phyloP scores from a whole-genome alignment of 176 grass and related monocot species.

The Eremochloa ophiuroides region DNA sequence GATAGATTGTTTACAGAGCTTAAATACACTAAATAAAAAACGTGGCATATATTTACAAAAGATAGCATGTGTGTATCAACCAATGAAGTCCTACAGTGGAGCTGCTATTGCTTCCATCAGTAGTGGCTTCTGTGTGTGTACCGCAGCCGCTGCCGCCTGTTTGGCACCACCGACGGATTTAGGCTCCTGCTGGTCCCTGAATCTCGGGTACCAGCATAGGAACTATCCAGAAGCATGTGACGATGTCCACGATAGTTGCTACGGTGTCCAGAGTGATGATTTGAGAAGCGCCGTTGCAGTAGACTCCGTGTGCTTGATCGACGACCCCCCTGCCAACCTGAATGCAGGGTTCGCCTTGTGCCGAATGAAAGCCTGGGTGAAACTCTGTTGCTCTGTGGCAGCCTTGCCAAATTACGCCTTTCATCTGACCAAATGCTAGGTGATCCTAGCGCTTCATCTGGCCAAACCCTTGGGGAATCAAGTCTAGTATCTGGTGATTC shows the following conservation, averaged over 20 bases:
- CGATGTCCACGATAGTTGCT: conserved; percentile 13
- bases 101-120: not conserved
- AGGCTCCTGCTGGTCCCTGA: conserved; percentile 17
- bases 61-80: conserved; percentile 16
- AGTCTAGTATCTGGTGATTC: conserved; percentile 33
- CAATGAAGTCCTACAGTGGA: conserved; percentile 24
- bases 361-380: conserved; percentile 8
- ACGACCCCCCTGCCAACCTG: conserved; percentile 38
- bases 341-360: conserved; percentile 39
- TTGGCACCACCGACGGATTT: conserved; percentile 14
- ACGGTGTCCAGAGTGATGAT: not conserved
- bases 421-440: conserved; percentile 42
- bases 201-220: not conserved
- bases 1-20: conserved; percentile 17
- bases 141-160: conserved; percentile 40
- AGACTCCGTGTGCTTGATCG: conserved; percentile 22
- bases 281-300: conserved; percentile 18
- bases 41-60: conserved; percentile 32
- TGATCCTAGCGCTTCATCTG: conserved; percentile 32
- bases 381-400: conserved; percentile 17
- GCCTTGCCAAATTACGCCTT: conserved; percentile 20
- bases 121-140: conserved; percentile 36
- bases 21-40: conserved; percentile 15
- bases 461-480: conserved; percentile 26
- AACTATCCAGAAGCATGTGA: not conserved